Percentiles rank a stretch among this genome's conserved stretches.
Conservation (phyloP, 495 filamentous ascomycete species). For the Cairneyella variabilis region DNA sequence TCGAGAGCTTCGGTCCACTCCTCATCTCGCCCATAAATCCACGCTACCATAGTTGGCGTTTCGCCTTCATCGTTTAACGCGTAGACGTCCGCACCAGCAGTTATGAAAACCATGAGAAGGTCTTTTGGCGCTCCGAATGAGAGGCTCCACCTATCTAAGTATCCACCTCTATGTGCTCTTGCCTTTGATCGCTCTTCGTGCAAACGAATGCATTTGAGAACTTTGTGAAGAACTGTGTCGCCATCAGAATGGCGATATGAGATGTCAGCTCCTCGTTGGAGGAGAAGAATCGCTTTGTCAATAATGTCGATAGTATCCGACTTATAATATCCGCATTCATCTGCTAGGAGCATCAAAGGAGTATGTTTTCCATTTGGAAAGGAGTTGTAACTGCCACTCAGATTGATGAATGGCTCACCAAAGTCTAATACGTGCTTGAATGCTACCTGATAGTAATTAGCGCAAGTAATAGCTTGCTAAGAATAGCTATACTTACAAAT, state of each 20-base stretch:
- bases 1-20: constrained; percentile 14
- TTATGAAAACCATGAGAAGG: constrained; percentile 5
- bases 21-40: neutral
- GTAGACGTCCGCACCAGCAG: constrained; percentile 10
- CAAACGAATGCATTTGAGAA: neutral
- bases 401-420: constrained; percentile 1
- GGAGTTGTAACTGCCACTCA: neutral
- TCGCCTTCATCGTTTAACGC: neutral
- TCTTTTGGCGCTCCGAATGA: constrained; percentile 6
- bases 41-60: neutral
- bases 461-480: neutral
- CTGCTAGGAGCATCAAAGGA: neutral
- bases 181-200: neutral
- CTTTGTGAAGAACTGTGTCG: constrained; percentile 8
- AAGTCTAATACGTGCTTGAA: constrained; percentile 5
- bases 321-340: neutral
- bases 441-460: constrained; percentile 2
- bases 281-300: constrained; percentile 11
- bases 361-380: neutral
- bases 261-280: neutral
- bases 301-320: neutral
- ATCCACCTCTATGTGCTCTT: neutral
- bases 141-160: neutral
- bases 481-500: constrained; percentile 4
- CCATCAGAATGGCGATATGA: constrained; percentile 1